Base-by-base conservation (phyloP, 257 asterid species). In the Nicotiana noctiflora region DNA sequence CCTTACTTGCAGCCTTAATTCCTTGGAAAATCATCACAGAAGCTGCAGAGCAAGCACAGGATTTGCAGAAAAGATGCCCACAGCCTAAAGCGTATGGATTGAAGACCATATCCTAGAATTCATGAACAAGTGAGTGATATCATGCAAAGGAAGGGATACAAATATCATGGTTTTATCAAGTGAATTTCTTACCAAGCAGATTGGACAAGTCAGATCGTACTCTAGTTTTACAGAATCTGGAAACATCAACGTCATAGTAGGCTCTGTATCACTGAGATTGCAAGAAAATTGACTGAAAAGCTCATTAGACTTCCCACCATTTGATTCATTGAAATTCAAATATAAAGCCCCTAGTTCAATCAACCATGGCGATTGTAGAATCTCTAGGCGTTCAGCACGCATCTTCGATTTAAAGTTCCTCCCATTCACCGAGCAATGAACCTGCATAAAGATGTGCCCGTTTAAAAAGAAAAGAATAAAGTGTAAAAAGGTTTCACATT, bases 31-130 rank as follows among this genome's bases (percentile, higher is more conserved):
- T 87, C 97, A 92, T 89, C 34, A 93, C 97, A 21, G 92, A 90
- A 83, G 98, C 96, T 64, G 98, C 96, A 1, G 93, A 85, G 88
- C 98, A 93, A 76, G 86, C 90, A 81, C 98, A 93, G 1, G 86
- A 86, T 88, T 90, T 93, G 89, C 98, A 93, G 86, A 90, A 93
- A 52, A 92, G 89, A 84, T 93, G 97, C 80, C 95, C 98, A 85
- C 97, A 93, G 19, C 94, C 80, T 90, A 93, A 88, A 19, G 97
- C 95, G 56, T 84, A 91, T 11, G 97, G 96, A 77, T 89, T 88
- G 84, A 92, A 93, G 75, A 93, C 92, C 34, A 86, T 84, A 85
- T 93, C 98, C 98, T 92, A 80, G 63, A 77, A 46, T 57, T 21
- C 23, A 51, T 44, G 13, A 63, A 76, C 34, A 70, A 67, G 52